phyloP scores from a whole-genome alignment of 2,329 filamentous ascomycete genomes.

The Meredithiella fracta region DNA sequence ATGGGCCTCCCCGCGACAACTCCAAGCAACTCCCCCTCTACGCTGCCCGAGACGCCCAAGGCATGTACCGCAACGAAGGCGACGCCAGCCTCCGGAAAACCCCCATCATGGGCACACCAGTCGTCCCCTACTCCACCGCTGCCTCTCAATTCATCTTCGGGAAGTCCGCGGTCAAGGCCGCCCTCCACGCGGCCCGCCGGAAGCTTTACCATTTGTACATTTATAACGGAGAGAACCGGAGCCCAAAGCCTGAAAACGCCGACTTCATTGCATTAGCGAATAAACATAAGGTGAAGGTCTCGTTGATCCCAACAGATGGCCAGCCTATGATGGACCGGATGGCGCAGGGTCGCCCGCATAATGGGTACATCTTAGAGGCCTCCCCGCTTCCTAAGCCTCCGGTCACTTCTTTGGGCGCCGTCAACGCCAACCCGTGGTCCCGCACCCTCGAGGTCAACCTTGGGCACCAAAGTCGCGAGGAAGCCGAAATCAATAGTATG shows the following conservation, averaged over 20 bases:
- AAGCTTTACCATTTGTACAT: constrained; percentile 76
- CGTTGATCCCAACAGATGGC: constrained; percentile 41
- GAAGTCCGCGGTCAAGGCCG: constrained; percentile 61
- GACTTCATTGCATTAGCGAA: constrained; percentile 31
- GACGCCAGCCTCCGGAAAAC: background rate
- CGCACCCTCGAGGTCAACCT: constrained; percentile 43
- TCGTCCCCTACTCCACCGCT: constrained; percentile 49
- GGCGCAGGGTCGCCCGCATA: constrained; percentile 69
- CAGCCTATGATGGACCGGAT: constrained; percentile 65
- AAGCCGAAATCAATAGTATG: constrained; percentile 52
- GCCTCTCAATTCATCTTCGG: constrained; percentile 89
- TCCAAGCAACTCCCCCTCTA: background rate
- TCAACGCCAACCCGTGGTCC: constrained; percentile 28
- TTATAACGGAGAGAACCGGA: constrained; percentile 41
- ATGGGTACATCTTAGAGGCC: constrained; percentile 74
- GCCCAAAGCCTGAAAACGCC: constrained; percentile 30
- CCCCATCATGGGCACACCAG: constrained; percentile 10
- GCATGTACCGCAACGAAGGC: background rate
- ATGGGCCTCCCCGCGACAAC: background rate
- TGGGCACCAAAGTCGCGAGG: constrained; percentile 56
- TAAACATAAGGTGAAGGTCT: constrained; percentile 35
- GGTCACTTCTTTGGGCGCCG: constrained; percentile 38
- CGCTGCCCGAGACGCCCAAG: background rate
- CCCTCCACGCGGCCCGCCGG: constrained; percentile 48
- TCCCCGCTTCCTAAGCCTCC: constrained; percentile 65